A percentile compares a stretch with the other conserved stretches of the same genome.
phyloP scores from a whole-genome alignment of 1,284 basidiomycete species.

The Sanghuangporus baumii region DNA sequence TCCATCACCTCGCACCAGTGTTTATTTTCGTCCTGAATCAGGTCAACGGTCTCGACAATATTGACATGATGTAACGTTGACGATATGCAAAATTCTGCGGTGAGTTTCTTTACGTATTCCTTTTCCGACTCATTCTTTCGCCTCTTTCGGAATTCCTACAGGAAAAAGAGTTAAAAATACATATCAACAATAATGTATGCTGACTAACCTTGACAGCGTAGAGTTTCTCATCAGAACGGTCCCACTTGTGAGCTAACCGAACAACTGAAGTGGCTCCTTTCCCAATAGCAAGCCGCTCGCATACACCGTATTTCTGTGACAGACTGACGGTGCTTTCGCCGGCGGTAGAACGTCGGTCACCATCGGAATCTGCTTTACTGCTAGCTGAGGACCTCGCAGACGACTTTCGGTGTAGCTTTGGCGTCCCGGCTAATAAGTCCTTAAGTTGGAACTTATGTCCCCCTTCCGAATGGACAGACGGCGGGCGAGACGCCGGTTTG shows the following conservation, averaged over 20 bases:
- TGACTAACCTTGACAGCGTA: slow-evolving; percentile 90
- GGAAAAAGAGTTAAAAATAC: background rate
- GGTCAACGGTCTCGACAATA: slow-evolving; percentile 97
- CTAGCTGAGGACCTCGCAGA: slow-evolving; percentile 65
- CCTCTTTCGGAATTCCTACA: slow-evolving; percentile 92
- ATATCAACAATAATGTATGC: background rate
- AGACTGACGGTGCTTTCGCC: slow-evolving; percentile 63
- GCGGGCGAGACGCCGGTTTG: slow-evolving; percentile 16
- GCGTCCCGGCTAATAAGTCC: slow-evolving; percentile 64
- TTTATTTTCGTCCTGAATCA: slow-evolving; percentile 93
- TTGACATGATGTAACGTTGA: slow-evolving; percentile 96
- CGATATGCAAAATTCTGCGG: slow-evolving; percentile 98
- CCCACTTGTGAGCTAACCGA: slow-evolving; percentile 97
- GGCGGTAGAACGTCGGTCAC: slow-evolving; percentile 50
- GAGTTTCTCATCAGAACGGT: slow-evolving; percentile 93
- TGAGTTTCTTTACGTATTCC: slow-evolving; percentile 99
- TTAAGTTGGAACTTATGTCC: slow-evolving; percentile 79
- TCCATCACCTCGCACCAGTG: slow-evolving; percentile 99
- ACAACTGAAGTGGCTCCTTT: slow-evolving; percentile 98
- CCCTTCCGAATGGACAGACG: slow-evolving; percentile 46
- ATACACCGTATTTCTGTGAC: slow-evolving; percentile 93
- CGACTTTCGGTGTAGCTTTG: slow-evolving; percentile 67
- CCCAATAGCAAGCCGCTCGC: slow-evolving; percentile 94
- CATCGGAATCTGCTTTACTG: slow-evolving; percentile 68
- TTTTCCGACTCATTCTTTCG: slow-evolving; percentile 98